Evolutionary conservation across 2,329 filamentous ascomycete genomes (phyloP).

Genomic region (Penicillium sp.): DNA sequence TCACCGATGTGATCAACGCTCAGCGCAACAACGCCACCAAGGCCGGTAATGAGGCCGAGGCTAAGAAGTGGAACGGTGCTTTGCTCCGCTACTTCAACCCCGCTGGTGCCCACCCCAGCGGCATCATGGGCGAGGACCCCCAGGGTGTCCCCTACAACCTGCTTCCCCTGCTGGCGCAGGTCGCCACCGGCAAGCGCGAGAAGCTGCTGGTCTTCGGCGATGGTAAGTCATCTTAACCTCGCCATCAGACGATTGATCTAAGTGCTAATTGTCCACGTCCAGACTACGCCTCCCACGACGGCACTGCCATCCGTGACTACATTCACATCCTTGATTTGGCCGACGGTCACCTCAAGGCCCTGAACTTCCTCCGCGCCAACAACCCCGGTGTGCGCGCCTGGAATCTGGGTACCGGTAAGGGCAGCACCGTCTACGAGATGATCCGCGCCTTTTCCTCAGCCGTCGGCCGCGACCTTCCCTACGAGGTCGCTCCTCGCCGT

Average conservation of each 20-base stretch:
- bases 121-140: conserved; percentile 97
- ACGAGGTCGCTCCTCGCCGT: conserved; percentile 76
- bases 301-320: conserved; percentile 66
- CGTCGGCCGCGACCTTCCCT: conserved; percentile 78
- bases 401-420: conserved; percentile 92
- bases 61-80: conserved; percentile 84
- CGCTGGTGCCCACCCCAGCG: conserved; percentile 85
- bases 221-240: conserved; percentile 53
- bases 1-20: conserved; percentile 82
- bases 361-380: conserved; percentile 55
- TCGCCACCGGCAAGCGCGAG: conserved; percentile 88
- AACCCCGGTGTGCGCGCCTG: conserved; percentile 83
- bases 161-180: conserved; percentile 86
- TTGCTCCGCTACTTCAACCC: conserved; percentile 98
- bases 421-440: conserved; percentile 95
- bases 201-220: conserved; percentile 93
- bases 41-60: conserved; percentile 61
- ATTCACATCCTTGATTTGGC: conserved; percentile 52
- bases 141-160: conserved; percentile 94
- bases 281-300: conserved; percentile 66
- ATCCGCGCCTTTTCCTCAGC: conserved; percentile 86
- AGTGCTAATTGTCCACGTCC: conserved; percentile 3
- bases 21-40: conserved; percentile 79
- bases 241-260: too few relatives aligned
- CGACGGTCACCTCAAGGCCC: conserved; percentile 56